A percentile compares a stretch with the other conserved stretches of the same genome.
Conservation (phyloP, 1,139 yeast genomes). For the Blastobotrys indianensis region DNA sequence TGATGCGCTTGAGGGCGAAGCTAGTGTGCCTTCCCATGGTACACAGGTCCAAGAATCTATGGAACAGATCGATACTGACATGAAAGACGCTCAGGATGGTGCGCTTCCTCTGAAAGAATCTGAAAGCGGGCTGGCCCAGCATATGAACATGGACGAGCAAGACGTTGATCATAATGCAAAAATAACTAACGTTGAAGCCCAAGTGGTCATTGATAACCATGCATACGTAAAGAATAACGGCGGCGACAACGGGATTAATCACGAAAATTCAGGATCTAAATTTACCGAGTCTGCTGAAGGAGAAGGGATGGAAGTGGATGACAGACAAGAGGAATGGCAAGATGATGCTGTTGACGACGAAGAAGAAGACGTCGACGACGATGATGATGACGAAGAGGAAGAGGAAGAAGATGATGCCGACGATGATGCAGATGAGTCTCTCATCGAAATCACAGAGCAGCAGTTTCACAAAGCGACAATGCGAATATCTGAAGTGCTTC, state of each 20-base stretch:
- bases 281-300: slow-evolving; percentile 48
- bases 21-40: too few species aligned
- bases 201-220: too few species aligned
- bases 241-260: background rate
- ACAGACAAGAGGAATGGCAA: slow-evolving; percentile 50
- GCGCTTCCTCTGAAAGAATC: too few species aligned
- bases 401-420: slow-evolving; percentile 1
- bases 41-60: too few species aligned
- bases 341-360: slow-evolving; percentile 23
- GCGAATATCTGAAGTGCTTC: background rate
- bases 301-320: slow-evolving; percentile 56
- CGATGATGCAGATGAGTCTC: background rate
- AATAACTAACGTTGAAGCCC: background rate
- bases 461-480: background rate
- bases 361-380: background rate
- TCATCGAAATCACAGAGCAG: background rate
- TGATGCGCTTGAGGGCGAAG: too few species aligned
- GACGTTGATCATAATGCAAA: too few species aligned
- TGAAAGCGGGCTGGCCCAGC: too few species aligned
- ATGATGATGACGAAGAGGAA: background rate
- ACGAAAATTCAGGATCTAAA: background rate
- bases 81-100: too few species aligned
- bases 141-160: too few species aligned
- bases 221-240: too few species aligned
- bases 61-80: too few species aligned